Evolutionary conservation across 2,329 filamentous ascomycete species (phyloP), one percentile per base, ranked within the genome.

Genomic region (Ophiostoma perfectum): DNA sequence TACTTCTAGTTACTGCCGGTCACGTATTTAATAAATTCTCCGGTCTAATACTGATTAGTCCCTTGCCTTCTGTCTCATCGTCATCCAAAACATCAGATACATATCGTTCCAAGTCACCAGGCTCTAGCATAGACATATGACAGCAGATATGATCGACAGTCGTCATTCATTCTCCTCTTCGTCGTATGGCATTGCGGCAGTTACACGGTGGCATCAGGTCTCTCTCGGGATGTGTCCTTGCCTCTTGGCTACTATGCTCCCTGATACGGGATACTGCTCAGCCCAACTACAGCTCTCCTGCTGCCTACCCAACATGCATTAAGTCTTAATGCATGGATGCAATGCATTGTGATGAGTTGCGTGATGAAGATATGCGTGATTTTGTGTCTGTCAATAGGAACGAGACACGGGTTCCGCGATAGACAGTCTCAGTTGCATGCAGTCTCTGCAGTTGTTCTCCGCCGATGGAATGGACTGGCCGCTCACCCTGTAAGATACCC

Each of bases 151-250:
- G 49, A 55, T 55, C 49, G 49, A 9, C 49, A 55, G n/a, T 55
- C 18, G 18, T 55, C n/a, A 27, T 27, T 9, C 49, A n/a, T 55
- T 55, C n/a, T 9, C 27, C n/a, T n/a, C 47, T 49, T 49, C 4
- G 49, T 55, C 49, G 49, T 27, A 55, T 55, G 18, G n/a, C 49
- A 55, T 55, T 55, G n/a, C 49, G 49, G 49, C 49, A 55, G 49
- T 18, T 55, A 55, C 14, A 18, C 8, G n/a, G n/a, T 27, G 49
- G 5, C 12, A n/a, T 52, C 11, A 18, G 6, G 5, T 52, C n/a
- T 55, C 9, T 4, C 7, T 52, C 7, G 6, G 4, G 5, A 7
- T n/a, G n/a, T 18, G n/a, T 27, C 18, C n/a, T 27, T n/a, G 3
- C n/a, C 49, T 27, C n/a, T 55, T 27, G 8, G 9, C 8, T 11